Conservation (phyloP, 2,329 filamentous ascomycete species). For the Nothopassalora personata region DNA sequence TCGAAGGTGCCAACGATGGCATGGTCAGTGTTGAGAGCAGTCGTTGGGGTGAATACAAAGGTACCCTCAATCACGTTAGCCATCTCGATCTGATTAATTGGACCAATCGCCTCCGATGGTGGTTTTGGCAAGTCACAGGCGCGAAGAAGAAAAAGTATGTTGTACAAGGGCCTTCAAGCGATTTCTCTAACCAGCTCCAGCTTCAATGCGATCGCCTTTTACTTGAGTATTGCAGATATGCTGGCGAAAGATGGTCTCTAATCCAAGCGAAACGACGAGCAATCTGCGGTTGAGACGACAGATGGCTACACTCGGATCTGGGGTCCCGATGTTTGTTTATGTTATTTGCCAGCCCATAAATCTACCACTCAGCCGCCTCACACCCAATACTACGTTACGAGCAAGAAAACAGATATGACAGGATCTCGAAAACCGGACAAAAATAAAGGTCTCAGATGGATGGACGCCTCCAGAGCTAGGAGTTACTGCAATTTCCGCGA, state of each 20-base stretch:
- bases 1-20: slow-evolving; percentile 58
- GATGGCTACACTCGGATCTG: not conserved
- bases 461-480: not conserved
- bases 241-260: slow-evolving; percentile 37
- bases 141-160: slow-evolving; percentile 48
- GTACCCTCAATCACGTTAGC: slow-evolving; percentile 58
- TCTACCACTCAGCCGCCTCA: not conserved
- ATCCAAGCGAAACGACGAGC: slow-evolving; percentile 5
- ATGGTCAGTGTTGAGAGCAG: slow-evolving; percentile 59
- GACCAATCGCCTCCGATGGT: slow-evolving; percentile 58
- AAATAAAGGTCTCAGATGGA: not conserved
- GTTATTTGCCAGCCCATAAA: not conserved
- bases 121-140: slow-evolving; percentile 52
- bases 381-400: not conserved
- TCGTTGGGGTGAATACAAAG: slow-evolving; percentile 59
- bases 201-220: slow-evolving; percentile 61
- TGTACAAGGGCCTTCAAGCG: not conserved
- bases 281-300: not conserved
- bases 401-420: not conserved
- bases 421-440: not conserved
- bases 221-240: slow-evolving; percentile 57
- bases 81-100: slow-evolving; percentile 63
- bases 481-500: not conserved
- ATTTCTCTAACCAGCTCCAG: slow-evolving; percentile 31
- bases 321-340: not conserved